These are phyloP conservation scores for Debaryomycetaceae sp. DNA, from an alignment of 1,139 yeast species.

Conservation along the genomic window DNA sequence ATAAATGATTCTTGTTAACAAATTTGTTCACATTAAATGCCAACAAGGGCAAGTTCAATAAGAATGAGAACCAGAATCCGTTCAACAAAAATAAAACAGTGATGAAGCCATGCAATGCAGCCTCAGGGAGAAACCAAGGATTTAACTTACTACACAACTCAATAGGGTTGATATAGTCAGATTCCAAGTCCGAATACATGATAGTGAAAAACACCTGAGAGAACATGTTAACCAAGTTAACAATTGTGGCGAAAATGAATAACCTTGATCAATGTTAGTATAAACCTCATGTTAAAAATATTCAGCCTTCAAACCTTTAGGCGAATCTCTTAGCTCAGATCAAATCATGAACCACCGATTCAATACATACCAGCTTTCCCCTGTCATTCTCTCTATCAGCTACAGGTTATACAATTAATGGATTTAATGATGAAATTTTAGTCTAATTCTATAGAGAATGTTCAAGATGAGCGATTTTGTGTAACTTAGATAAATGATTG, in stretches of 20 bases:
- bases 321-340: too few species aligned
- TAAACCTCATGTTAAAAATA: neutral
- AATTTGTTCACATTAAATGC: conserved; percentile 79
- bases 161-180: conserved; percentile 94
- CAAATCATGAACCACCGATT: neutral
- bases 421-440: conserved; percentile 1
- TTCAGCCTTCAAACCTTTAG: too few species aligned
- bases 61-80: conserved; percentile 91
- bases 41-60: conserved; percentile 80
- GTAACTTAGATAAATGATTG: neutral
- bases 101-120: conserved; percentile 73
- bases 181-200: conserved; percentile 89
- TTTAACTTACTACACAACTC: conserved; percentile 93
- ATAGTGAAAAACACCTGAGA: conserved; percentile 90
- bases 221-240: conserved; percentile 83
- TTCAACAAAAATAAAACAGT: conserved; percentile 72
- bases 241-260: conserved; percentile 78
- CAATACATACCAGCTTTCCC: conserved; percentile 30
- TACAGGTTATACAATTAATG: neutral
- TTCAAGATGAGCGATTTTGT: conserved; percentile 2
- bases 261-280: conserved; percentile 35
- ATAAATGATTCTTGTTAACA: conserved; percentile 71
- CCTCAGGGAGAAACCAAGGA: conserved; percentile 89
- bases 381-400: conserved; percentile 17
- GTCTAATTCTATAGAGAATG: neutral